Evolutionary conservation across 192 early-diverging fungal species (phyloP).

Genomic region (Thamnidium elegans): DNA sequence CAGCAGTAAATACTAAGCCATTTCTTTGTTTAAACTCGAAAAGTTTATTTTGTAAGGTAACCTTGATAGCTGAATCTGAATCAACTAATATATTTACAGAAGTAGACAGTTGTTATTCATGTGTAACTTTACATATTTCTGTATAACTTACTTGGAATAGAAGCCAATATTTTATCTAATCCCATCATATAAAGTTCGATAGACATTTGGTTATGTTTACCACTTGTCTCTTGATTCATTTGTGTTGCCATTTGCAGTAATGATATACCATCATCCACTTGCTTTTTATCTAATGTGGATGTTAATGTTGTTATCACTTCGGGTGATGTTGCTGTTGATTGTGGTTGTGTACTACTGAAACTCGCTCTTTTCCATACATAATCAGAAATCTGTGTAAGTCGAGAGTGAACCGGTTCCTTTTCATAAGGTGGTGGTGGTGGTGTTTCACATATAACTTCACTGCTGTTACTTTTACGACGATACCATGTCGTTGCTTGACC

Average conservation of each 20-base stretch:
- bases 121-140: not conserved
- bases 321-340: not conserved
- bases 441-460: not conserved
- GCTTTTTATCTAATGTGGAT: slow-evolving; percentile 19
- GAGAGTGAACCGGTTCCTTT: slow-evolving; percentile 4
- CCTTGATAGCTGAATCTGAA: slow-evolving; percentile 21
- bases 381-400: slow-evolving; percentile 18
- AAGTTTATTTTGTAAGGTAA: slow-evolving; percentile 19
- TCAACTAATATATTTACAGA: slow-evolving; percentile 11
- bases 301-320: not conserved
- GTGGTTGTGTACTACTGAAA: not conserved
- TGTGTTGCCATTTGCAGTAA: slow-evolving; percentile 26
- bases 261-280: slow-evolving; percentile 20
- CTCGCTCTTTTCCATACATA: slow-evolving; percentile 16
- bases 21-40: slow-evolving; percentile 17
- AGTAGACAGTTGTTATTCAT: not conserved
- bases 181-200: slow-evolving; percentile 32
- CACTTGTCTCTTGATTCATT: slow-evolving; percentile 19
- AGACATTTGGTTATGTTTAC: slow-evolving; percentile 17
- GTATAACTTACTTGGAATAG: slow-evolving; percentile 28
- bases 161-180: slow-evolving; percentile 22
- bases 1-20: not conserved
- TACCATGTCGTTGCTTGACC: slow-evolving; percentile 10
- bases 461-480: not conserved
- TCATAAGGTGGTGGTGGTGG: slow-evolving; percentile 16